These are phyloP conservation scores for Diplocarpon mali DNA, from an alignment of 2,329 filamentous ascomycete species.

Conservation along the genomic window DNA sequence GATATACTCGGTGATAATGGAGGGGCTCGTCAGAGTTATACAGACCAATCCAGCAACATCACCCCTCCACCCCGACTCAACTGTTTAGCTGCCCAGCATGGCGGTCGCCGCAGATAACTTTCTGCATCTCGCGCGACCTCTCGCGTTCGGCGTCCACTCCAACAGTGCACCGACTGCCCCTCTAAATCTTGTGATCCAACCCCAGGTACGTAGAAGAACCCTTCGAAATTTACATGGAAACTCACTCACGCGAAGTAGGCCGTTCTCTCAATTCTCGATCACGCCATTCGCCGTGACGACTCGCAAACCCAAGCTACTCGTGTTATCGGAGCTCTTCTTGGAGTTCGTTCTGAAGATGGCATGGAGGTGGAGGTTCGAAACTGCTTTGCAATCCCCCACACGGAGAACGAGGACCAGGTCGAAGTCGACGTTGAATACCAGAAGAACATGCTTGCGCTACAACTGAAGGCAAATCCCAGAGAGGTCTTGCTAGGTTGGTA, in stretches of 20 bases:
- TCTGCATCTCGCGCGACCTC: slow-evolving; percentile 85
- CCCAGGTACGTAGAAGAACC: slow-evolving; percentile 55
- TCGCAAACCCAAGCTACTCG: slow-evolving; percentile 72
- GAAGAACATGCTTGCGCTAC: slow-evolving; percentile 95
- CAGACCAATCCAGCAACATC: not conserved
- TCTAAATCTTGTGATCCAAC: slow-evolving; percentile 87
- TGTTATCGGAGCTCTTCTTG: slow-evolving; percentile 92
- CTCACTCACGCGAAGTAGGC: slow-evolving; percentile 35
- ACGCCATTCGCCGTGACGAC: slow-evolving; percentile 67
- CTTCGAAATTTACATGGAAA: not conserved
- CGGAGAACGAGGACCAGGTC: slow-evolving; percentile 95
- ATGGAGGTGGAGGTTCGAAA: slow-evolving; percentile 92
- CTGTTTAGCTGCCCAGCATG: slow-evolving; percentile 50
- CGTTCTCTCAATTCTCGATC: slow-evolving; percentile 74
- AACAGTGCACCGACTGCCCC: slow-evolving; percentile 68
- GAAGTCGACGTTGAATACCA: slow-evolving; percentile 99
- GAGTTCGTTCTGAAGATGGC: slow-evolving; percentile 89
- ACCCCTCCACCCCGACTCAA: slow-evolving; percentile 5
- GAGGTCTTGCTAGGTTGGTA: slow-evolving; percentile 97
- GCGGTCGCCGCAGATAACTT: slow-evolving; percentile 68
- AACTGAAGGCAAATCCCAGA: slow-evolving; percentile 86
- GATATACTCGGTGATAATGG: no score
- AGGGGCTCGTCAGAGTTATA: not conserved
- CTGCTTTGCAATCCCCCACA: slow-evolving; percentile 96
- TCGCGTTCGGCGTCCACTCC: slow-evolving; percentile 76